These are phyloP conservation scores for Trichomonascaceae sp. DNA, from an alignment of 1,139 yeast genomes.

Conservation along the genomic window DNA sequence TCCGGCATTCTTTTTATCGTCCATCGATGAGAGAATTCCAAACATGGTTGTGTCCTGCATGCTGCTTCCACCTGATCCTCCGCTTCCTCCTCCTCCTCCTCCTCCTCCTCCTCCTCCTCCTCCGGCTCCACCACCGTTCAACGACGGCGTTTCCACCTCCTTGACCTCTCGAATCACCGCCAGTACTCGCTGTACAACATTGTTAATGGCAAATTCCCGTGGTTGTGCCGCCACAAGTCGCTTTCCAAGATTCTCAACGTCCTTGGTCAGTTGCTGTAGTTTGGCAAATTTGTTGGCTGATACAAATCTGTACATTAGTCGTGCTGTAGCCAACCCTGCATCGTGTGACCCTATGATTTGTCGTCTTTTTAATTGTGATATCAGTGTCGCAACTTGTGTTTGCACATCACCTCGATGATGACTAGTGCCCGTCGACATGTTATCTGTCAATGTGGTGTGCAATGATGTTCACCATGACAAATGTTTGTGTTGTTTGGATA, in stretches of 20 bases:
- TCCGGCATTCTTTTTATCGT: neutral
- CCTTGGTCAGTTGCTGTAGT: constrained; percentile 55
- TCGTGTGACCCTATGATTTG: constrained; percentile 61
- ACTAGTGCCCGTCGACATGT: constrained; percentile 5
- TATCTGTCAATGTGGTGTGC: too few relatives aligned
- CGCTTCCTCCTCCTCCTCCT: constrained; percentile 12
- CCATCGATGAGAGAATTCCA: constrained; percentile 44
- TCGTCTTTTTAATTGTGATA: constrained; percentile 44
- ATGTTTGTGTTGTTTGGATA: too few relatives aligned
- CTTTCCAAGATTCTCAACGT: constrained; percentile 41
- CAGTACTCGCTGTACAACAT: constrained; percentile 78
- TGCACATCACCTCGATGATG: constrained; percentile 12
- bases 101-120: neutral
- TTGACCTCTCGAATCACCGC: constrained; percentile 82
- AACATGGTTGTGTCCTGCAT: constrained; percentile 39
- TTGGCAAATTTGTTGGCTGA: constrained; percentile 83
- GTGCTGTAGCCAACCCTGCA: constrained; percentile 81
- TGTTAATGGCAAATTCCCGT: constrained; percentile 73
- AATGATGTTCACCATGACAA: too few relatives aligned
- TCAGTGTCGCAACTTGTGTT: constrained; percentile 12
- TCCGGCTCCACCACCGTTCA: constrained; percentile 2
- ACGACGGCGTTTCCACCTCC: constrained; percentile 33
- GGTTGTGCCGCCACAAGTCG: constrained; percentile 31
- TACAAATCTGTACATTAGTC: constrained; percentile 72
- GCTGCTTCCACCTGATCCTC: constrained; percentile 38